Evolutionary conservation across 345 rosid species (phyloP), one percentile per base, ranked within the genome.

Genomic region (Gossypium raimondii): DNA sequence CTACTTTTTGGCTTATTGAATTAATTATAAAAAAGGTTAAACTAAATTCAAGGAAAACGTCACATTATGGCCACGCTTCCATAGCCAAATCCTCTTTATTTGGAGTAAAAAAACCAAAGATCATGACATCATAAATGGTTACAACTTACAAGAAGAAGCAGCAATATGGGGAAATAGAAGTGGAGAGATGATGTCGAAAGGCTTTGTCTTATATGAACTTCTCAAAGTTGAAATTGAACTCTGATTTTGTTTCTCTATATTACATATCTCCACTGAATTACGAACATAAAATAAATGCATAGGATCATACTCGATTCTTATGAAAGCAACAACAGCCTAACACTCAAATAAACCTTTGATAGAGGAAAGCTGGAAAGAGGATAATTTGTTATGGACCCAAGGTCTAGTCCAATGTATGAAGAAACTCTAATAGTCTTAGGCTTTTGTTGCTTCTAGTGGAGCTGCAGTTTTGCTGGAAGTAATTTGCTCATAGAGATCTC

Each of bases 401-500:
- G 27, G n/a, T 29, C 14, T 53, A 14, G 56, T 47, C 71, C 56
- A 13, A 45, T 48, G 12, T 67, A 41, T 48, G 41, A 67, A 56
- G 20, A 25, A 20, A 27, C 47, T 29, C 27, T 45, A 55, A 11
- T 2, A 66, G 12, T 60, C 75, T 83, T 75, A 88, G 64, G 89
- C 90, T 83, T 91, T 91, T 38, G 90, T 81, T 72, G 95, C 87
- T 84, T 78, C 83, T 11, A 87, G 77, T 2, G 87, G 90, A 70
- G 87, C 80, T 29, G 84, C 78, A 4, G 85, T 82, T 76, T 80
- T 95, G 85, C 68, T 81, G 34, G 92, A 80, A 9, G 79, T 24
- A 68, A 95, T 76, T 81, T 95, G 99, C 86, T 95, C 96, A 29
- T 45, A 95, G 17, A 95, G 97, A 57, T 95, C 98, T 81, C 97